Percentiles rank a stretch among this genome's conserved stretches.
phyloP scores from a whole-genome alignment of 2,329 filamentous ascomycete species.

The Microdochium bolleyi region DNA sequence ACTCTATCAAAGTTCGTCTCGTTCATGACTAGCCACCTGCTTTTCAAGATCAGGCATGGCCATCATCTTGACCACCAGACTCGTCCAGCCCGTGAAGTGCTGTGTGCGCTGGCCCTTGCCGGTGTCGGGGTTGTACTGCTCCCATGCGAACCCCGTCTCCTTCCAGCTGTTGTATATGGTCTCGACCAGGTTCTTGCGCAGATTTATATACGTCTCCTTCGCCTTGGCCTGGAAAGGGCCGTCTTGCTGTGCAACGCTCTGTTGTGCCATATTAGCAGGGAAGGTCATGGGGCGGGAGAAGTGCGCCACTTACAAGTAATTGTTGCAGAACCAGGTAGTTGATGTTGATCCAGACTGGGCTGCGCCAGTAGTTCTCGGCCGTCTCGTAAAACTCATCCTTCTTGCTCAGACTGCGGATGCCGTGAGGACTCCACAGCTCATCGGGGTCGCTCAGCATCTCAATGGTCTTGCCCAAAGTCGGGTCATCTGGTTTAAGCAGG shows the following conservation, averaged over 20 bases:
- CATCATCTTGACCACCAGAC: conserved; percentile 95
- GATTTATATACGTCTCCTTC: conserved; percentile 62
- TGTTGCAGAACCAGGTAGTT: conserved; percentile 82
- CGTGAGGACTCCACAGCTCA: conserved; percentile 83
- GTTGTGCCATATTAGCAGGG: neutral
- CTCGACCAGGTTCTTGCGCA: conserved; percentile 78
- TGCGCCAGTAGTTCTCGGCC: conserved; percentile 94
- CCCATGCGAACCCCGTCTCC: conserved; percentile 93
- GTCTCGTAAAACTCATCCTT: conserved; percentile 78
- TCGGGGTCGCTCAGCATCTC: conserved; percentile 73
- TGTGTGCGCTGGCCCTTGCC: conserved; percentile 91
- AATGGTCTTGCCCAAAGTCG: conserved; percentile 65
- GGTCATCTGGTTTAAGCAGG: conserved; percentile 64
- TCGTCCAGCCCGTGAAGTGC: conserved; percentile 99
- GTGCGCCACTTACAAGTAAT: conserved; percentile 57
- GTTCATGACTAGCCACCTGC: conserved; percentile 17
- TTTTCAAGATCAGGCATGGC: conserved; percentile 66
- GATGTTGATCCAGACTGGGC: conserved; percentile 91
- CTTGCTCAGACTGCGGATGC: conserved; percentile 84
- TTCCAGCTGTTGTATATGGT: conserved; percentile 86
- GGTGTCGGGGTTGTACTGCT: conserved; percentile 94
- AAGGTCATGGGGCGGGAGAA: neutral
- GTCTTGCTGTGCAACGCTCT: conserved; percentile 56
- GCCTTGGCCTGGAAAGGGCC: conserved; percentile 66
- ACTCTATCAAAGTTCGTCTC: conserved; percentile 41